Conservation (phyloP, 2,329 filamentous ascomycete genomes). For the Knufia petricola region DNA sequence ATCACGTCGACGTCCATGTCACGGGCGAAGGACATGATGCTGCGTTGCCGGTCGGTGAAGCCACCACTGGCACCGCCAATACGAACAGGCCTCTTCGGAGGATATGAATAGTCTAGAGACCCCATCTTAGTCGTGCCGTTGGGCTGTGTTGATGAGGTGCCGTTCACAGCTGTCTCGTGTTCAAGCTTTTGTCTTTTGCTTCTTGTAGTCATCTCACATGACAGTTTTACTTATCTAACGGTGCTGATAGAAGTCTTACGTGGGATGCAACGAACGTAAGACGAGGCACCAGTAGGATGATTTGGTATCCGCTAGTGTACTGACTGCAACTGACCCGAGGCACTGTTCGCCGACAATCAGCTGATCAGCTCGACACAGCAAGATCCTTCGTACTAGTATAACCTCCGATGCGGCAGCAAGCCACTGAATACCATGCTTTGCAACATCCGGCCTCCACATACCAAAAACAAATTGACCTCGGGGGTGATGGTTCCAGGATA, state of each 20-base stretch:
- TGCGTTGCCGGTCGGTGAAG: slow-evolving; percentile 15
- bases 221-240: too few relatives aligned
- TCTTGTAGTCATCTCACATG: not conserved
- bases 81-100: slow-evolving; percentile 19
- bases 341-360: too few relatives aligned
- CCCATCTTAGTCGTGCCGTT: not conserved
- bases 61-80: slow-evolving; percentile 27
- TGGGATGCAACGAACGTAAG: too few relatives aligned
- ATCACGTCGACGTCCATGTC: slow-evolving; percentile 20
- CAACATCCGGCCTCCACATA: too few relatives aligned
- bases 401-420: too few relatives aligned
- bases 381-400: too few relatives aligned
- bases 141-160: not conserved
- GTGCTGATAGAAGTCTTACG: too few relatives aligned
- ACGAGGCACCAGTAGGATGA: too few relatives aligned
- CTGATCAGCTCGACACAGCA: too few relatives aligned
- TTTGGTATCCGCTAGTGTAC: too few relatives aligned
- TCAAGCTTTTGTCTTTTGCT: not conserved
- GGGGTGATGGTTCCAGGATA: not conserved
- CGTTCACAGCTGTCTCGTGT: not conserved
- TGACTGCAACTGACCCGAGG: too few relatives aligned
- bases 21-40: slow-evolving; percentile 14
- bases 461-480: too few relatives aligned
- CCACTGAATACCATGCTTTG: not conserved
- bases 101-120: not conserved